These are phyloP conservation scores for Schizosaccharomyces osmophilus DNA, from an alignment of 805 yeast species.

Conservation along the genomic window DNA sequence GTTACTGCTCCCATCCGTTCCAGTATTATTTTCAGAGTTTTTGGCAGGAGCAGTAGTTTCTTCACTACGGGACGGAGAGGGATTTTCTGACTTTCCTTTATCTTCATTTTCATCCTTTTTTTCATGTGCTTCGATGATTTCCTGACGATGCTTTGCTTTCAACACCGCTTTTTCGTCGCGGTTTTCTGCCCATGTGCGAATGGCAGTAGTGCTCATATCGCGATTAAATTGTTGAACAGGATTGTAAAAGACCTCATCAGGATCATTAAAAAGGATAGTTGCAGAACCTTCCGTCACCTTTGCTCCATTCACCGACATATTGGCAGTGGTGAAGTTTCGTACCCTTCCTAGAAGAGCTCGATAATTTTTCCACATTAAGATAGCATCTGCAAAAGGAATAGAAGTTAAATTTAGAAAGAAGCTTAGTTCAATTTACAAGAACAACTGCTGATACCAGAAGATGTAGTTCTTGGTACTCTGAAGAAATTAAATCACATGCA, in stretches of 20 bases:
- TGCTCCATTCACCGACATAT: not conserved
- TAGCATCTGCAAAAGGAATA: no score
- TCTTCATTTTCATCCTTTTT: slow-evolving; percentile 6
- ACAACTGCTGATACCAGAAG: no score
- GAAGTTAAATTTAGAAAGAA: no score
- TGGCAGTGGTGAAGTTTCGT: not conserved
- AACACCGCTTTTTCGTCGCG: not conserved
- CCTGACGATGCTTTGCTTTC: not conserved
- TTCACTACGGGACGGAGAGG: not conserved
- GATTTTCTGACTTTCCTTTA: slow-evolving; percentile 4
- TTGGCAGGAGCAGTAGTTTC: not conserved
- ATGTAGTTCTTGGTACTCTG: no score
- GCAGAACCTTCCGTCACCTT: slow-evolving; percentile 52
- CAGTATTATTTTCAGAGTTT: not conserved
- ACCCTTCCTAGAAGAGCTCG: not conserved
- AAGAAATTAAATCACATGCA: no score
- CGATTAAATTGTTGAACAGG: slow-evolving; percentile 93
- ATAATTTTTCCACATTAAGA: no score
- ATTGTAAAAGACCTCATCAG: slow-evolving; percentile 72
- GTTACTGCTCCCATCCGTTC: slow-evolving; percentile 5
- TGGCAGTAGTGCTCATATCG: slow-evolving; percentile 64
- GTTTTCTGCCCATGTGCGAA: slow-evolving; percentile 62
- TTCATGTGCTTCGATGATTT: slow-evolving; percentile 5
- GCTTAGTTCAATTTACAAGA: no score
- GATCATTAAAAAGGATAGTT: slow-evolving; percentile 53